Conservation (phyloP, 2,329 filamentous ascomycete species). For the Myriosclerotinia scirpicola region DNA sequence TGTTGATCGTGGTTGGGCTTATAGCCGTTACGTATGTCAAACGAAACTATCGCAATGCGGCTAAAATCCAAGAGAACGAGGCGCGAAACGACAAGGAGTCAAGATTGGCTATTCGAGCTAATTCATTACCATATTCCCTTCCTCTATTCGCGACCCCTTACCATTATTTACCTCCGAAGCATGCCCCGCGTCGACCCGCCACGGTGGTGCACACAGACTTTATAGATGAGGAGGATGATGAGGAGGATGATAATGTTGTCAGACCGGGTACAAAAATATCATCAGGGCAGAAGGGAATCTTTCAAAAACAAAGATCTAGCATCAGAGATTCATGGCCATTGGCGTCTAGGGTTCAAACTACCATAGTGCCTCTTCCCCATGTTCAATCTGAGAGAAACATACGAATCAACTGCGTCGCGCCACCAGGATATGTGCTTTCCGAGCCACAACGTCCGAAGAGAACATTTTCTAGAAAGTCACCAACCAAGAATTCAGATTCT, state of each 20-base stretch:
- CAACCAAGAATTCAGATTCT: constrained; percentile 18
- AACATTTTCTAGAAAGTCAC: constrained; percentile 19
- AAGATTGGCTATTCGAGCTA: not conserved
- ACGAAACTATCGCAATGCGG: not conserved
- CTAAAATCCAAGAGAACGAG: not conserved
- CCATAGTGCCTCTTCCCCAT: constrained; percentile 17
- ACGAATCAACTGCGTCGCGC: constrained; percentile 31
- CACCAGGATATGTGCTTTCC: constrained; percentile 34
- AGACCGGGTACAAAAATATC: constrained; percentile 25
- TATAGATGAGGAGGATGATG: constrained; percentile 14
- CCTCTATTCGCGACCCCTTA: constrained; percentile 14
- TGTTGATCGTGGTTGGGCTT: constrained; percentile 5
- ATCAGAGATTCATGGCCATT: constrained; percentile 39
- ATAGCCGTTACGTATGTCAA: not conserved
- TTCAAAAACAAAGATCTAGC: constrained; percentile 29
- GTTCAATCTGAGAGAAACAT: constrained; percentile 31
- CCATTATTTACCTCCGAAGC: constrained; percentile 8
- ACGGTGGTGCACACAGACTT: constrained; percentile 3
- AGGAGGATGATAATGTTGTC: constrained; percentile 20
- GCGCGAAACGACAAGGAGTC: not conserved
- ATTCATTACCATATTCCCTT: not conserved
- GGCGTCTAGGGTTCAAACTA: constrained; percentile 26
- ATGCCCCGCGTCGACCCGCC: not conserved
- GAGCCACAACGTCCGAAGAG: constrained; percentile 30
- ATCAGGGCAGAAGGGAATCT: constrained; percentile 25